phyloP scores from a whole-genome alignment of 345 rosid species.

The Stellera chamaejasme region DNA sequence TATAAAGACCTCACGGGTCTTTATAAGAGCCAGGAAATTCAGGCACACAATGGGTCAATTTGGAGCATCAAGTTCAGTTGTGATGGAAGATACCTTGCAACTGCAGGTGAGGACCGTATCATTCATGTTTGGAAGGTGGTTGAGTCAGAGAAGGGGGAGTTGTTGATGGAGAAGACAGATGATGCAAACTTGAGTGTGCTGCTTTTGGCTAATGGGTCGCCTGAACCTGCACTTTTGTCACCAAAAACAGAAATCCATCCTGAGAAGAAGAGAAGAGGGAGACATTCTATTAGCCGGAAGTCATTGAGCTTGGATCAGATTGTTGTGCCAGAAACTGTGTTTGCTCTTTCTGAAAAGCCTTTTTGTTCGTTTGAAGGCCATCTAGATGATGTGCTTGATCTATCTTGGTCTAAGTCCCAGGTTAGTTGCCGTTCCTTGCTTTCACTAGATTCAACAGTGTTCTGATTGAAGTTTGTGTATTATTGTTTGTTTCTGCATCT shows the following conservation, averaged over 20 bases:
- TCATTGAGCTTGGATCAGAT: conserved; percentile 67
- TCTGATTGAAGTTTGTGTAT: no score
- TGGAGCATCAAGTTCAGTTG: conserved; percentile 95
- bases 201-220: conserved; percentile 64
- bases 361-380: conserved; percentile 85
- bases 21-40: conserved; percentile 88
- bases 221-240: conserved; percentile 56
- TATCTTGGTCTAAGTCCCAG: conserved; percentile 98
- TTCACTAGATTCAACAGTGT: no score
- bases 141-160: conserved; percentile 69
- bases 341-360: conserved; percentile 81
- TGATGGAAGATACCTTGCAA: conserved; percentile 92
- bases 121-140: conserved; percentile 86
- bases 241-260: conserved; percentile 37
- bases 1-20: conserved; percentile 75
- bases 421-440: conserved; percentile 30
- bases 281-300: conserved; percentile 67
- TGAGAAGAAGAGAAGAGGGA: conserved; percentile 72
- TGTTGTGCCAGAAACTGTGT: conserved; percentile 69
- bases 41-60: conserved; percentile 85
- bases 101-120: conserved; percentile 91
- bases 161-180: conserved; percentile 69
- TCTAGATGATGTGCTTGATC: conserved; percentile 80
- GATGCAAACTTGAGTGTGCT: conserved; percentile 50
- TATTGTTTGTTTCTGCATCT: no score